A percentile compares a stretch with the other conserved stretches of the same genome.
These are phyloP conservation scores for Xenosphaeropsis pyriputrescens DNA, from an alignment of 2,329 filamentous ascomycete genomes.

Conservation along the genomic window DNA sequence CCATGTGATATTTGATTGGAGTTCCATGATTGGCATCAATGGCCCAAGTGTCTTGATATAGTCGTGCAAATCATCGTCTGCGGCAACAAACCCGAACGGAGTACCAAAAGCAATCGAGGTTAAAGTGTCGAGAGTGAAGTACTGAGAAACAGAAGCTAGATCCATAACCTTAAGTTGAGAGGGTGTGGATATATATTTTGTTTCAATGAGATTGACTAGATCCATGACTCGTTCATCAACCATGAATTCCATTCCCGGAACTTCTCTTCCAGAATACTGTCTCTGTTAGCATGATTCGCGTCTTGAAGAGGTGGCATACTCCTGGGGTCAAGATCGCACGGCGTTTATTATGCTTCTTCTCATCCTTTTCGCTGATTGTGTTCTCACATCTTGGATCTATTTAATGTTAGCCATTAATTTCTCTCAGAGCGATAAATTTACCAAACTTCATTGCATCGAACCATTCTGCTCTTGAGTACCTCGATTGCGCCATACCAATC, in stretches of 20 bases:
- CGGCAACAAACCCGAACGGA: constrained; percentile 29
- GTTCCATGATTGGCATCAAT: constrained; percentile 26
- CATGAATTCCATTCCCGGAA: constrained; percentile 23
- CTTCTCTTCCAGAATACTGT: constrained; percentile 34
- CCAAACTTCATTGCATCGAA: constrained; percentile 35
- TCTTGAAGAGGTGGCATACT: too few relatives aligned
- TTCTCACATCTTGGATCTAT: background rate
- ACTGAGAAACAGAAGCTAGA: constrained; percentile 32
- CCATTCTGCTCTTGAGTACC: constrained; percentile 24
- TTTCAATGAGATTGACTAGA: constrained; percentile 28
- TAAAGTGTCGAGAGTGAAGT: constrained; percentile 37
- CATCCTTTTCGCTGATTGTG: background rate
- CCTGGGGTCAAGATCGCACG: too few relatives aligned
- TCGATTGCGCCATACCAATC: constrained; percentile 22
- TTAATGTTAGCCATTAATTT: too few relatives aligned
- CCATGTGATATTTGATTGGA: constrained; percentile 27
- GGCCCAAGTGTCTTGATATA: constrained; percentile 28
- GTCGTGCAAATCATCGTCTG: constrained; percentile 29
- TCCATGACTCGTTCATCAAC: constrained; percentile 24
- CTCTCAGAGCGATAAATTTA: background rate
- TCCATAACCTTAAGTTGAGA: constrained; percentile 24
- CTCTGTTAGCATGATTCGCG: too few relatives aligned
- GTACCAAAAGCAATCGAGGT: constrained; percentile 33
- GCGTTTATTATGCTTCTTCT: background rate
- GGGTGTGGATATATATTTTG: constrained; percentile 28